Evolutionary conservation across 495 filamentous ascomycete genomes (phyloP).

Genomic region (Aspergillus kassunensis): DNA sequence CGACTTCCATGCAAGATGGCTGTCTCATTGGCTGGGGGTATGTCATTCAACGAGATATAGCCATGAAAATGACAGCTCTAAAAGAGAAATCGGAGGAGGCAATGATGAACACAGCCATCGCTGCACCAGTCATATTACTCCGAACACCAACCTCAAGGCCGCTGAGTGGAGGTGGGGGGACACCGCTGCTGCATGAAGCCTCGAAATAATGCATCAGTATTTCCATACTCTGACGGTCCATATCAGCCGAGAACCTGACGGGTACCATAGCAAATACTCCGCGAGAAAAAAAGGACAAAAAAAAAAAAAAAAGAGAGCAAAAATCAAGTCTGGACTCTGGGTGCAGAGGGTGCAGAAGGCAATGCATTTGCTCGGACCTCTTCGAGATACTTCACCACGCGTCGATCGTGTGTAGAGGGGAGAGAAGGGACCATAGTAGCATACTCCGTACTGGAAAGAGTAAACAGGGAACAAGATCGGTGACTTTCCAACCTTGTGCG

Average conservation of each 20-base stretch:
- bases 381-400: neutral
- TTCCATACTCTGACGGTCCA: neutral
- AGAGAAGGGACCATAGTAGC: neutral
- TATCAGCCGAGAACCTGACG: neutral
- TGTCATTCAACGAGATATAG: too few relatives aligned
- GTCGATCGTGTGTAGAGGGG: neutral
- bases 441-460: neutral
- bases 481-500: neutral
- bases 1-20: neutral
- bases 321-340: neutral
- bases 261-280: neutral
- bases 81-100: too few relatives aligned
- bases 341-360: neutral
- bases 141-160: neutral
- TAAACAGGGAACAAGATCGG: neutral
- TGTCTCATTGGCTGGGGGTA: neutral
- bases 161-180: neutral
- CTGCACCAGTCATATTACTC: neutral
- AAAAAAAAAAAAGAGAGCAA: neutral
- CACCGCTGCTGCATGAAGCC: neutral
- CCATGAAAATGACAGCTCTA: too few relatives aligned
- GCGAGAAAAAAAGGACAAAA: neutral
- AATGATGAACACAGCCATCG: too few relatives aligned
- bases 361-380: neutral
- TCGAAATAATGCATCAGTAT: constrained; percentile 1